phyloP scores from a whole-genome alignment of 176 grass and related monocot genomes.

The Oryza glaberrima region DNA sequence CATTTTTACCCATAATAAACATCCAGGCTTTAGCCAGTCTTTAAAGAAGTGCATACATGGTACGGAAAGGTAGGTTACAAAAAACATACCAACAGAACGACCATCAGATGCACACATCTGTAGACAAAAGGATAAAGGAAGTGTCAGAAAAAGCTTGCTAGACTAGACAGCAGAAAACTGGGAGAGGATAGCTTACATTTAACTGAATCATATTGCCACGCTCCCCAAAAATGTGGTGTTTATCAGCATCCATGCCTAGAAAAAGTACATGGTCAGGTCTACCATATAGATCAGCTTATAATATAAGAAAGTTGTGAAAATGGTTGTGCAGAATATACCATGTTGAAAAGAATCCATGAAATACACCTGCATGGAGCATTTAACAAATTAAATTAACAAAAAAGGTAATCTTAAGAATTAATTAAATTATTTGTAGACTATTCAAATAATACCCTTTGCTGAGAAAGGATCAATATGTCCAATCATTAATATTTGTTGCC shows the following conservation, averaged over 20 bases:
- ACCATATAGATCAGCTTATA: neutral
- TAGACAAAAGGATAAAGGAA: neutral
- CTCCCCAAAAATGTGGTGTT: neutral
- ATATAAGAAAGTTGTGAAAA: slow-evolving; percentile 17
- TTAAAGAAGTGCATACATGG: neutral
- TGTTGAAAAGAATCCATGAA: slow-evolving; percentile 25
- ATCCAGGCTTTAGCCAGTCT: neutral
- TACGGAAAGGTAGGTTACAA: neutral
- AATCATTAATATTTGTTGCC: slow-evolving; percentile 26
- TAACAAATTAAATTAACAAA: slow-evolving; percentile 18
- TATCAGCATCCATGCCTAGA: slow-evolving; percentile 17
- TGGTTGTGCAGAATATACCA: slow-evolving; percentile 28
- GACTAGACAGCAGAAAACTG: neutral
- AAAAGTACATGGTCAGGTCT: neutral
- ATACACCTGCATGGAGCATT: slow-evolving; percentile 27
- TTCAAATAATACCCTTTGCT: slow-evolving; percentile 26
- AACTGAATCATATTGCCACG: slow-evolving; percentile 1
- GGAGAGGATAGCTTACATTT: neutral
- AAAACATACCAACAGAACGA: slow-evolving; percentile 21
- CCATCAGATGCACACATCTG: neutral
- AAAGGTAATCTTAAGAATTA: neutral
- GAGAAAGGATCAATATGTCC: slow-evolving; percentile 27
- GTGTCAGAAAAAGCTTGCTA: neutral
- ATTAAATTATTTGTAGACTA: slow-evolving; percentile 1
- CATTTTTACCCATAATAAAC: neutral